phyloP scores from a whole-genome alignment of 768 basidiomycete species.

The Russula olivacea region DNA sequence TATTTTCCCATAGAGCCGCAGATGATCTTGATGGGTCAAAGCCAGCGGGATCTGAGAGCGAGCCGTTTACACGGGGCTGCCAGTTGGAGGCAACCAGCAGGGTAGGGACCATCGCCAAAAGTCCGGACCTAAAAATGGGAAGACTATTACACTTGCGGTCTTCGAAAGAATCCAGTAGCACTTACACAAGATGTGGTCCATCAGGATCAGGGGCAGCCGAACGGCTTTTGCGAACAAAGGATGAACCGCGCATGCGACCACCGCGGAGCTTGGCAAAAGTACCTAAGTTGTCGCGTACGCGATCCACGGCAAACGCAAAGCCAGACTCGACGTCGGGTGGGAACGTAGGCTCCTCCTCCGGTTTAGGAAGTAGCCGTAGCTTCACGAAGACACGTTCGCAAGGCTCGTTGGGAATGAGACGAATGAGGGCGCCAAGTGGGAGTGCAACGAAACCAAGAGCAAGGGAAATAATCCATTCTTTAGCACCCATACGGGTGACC shows the following conservation, averaged over 20 bases:
- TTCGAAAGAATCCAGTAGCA: constrained; percentile 29
- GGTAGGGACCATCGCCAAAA: constrained; percentile 72
- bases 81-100: constrained; percentile 57
- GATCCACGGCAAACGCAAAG: constrained; percentile 75
- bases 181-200: constrained; percentile 41
- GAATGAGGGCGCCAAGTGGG: constrained; percentile 78
- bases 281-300: constrained; percentile 79
- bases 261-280: constrained; percentile 83
- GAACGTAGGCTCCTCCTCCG: constrained; percentile 58
- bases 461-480: constrained; percentile 91
- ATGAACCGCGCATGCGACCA: constrained; percentile 79
- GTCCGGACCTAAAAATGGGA: constrained; percentile 49
- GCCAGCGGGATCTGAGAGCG: constrained; percentile 65
- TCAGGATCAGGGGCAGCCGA: constrained; percentile 47
- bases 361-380: constrained; percentile 55
- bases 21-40: constrained; percentile 75
- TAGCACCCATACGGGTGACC: constrained; percentile 69
- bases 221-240: constrained; percentile 81
- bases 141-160: constrained; percentile 27
- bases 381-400: constrained; percentile 58
- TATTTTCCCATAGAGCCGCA: constrained; percentile 79
- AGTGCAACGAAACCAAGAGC: constrained; percentile 83
- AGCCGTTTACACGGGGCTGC: constrained; percentile 47
- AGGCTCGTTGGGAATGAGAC: constrained; percentile 73
- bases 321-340: constrained; percentile 52